These are phyloP conservation scores for Penicillium verhagenii DNA, from an alignment of 495 filamentous ascomycete species.

Conservation along the genomic window DNA sequence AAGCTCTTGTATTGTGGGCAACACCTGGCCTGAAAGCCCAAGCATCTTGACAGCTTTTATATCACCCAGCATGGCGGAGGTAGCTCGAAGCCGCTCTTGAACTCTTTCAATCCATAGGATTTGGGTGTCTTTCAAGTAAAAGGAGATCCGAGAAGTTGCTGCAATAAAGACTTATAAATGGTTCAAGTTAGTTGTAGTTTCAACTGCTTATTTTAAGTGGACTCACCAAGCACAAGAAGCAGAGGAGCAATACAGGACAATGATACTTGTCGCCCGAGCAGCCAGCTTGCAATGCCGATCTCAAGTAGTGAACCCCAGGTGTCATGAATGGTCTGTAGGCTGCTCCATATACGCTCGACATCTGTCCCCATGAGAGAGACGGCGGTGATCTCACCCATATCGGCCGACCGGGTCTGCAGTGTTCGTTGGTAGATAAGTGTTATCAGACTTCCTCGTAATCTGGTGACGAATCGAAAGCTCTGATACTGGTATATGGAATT, in stretches of 20 bases:
- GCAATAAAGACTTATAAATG: neutral
- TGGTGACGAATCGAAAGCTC: conserved; percentile 46
- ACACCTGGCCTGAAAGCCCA: neutral
- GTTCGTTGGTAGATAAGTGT: conserved; percentile 42
- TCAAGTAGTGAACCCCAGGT: conserved; percentile 52
- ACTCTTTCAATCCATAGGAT: neutral
- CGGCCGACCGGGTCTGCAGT: neutral
- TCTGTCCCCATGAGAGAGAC: conserved; percentile 59
- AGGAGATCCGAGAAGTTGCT: neutral
- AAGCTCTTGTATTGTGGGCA: neutral
- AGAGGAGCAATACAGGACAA: conserved; percentile 35
- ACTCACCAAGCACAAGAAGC: conserved; percentile 24
- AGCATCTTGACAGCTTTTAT: conserved; percentile 1
- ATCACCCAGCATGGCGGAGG: neutral
- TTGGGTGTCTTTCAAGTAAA: neutral
- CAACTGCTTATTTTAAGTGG: too few species aligned
- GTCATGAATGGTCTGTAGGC: conserved; percentile 43
- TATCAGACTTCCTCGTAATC: conserved; percentile 49
- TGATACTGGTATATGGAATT: conserved; percentile 25
- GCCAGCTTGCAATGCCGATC: conserved; percentile 48
- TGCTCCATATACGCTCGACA: conserved; percentile 41
- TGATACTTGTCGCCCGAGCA: conserved; percentile 52
- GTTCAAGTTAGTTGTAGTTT: too few species aligned
- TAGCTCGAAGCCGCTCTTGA: neutral
- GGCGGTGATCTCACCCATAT: conserved; percentile 29